These are phyloP conservation scores for Brassica incana DNA, from an alignment of 345 rosid genomes.

Conservation along the genomic window DNA sequence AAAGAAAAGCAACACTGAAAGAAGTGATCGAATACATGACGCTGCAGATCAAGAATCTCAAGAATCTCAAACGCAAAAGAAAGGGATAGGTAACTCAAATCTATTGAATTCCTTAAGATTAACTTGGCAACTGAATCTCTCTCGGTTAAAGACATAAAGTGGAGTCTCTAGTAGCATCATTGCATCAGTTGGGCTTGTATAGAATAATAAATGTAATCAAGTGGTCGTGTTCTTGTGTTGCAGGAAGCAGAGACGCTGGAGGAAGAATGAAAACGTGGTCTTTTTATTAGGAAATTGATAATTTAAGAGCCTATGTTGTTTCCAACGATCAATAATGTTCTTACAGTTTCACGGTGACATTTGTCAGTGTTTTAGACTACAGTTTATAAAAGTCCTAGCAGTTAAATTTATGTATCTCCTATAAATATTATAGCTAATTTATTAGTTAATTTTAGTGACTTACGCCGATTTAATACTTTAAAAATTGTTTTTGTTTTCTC, in stretches of 20 bases:
- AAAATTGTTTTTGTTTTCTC: background rate
- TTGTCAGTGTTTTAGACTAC: background rate
- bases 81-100: conserved; percentile 8
- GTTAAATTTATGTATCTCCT: too few relatives aligned
- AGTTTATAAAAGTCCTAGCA: background rate
- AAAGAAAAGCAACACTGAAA: conserved; percentile 77
- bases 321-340: background rate
- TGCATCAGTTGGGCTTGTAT: background rate
- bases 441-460: too few relatives aligned
- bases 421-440: too few relatives aligned
- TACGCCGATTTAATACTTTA: too few relatives aligned
- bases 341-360: background rate
- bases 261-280: background rate
- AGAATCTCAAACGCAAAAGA: conserved; percentile 52
- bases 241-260: background rate
- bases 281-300: background rate
- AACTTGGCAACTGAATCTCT: background rate
- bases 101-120: background rate
- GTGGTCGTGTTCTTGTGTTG: background rate
- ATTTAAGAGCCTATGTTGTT: background rate
- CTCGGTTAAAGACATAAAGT: background rate
- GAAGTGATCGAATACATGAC: conserved; percentile 62
- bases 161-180: background rate
- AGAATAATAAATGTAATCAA: background rate
- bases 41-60: conserved; percentile 33